Conservation (phyloP, 768 basidiomycete species). For the Megacollybia marginata region DNA sequence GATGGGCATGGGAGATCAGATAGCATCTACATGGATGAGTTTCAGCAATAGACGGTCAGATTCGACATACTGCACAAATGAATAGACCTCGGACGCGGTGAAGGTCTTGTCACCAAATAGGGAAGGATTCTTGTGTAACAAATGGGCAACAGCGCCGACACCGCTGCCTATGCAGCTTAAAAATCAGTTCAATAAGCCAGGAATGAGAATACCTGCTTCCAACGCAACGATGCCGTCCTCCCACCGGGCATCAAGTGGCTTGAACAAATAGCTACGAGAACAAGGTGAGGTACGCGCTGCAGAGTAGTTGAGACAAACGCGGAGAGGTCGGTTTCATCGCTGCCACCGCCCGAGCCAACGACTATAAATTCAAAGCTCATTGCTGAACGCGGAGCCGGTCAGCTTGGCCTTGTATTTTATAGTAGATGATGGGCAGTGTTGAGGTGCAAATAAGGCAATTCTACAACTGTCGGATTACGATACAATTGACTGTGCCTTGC, state of each 20-base stretch:
- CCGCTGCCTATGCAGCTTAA: conserved; percentile 64
- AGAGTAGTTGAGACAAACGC: conserved; percentile 44
- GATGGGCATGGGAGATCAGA: conserved; percentile 81
- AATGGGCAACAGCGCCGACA: conserved; percentile 62
- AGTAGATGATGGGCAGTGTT: conserved; percentile 1
- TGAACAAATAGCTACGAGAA: conserved; percentile 74
- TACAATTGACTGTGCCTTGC: background rate
- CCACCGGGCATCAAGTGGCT: conserved; percentile 61
- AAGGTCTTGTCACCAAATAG: conserved; percentile 37
- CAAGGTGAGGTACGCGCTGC: conserved; percentile 4
- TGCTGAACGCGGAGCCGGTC: conserved; percentile 6
- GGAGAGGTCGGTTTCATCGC: conserved; percentile 82
- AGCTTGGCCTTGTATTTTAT: conserved; percentile 10
- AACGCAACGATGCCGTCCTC: conserved; percentile 74
- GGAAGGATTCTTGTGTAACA: conserved; percentile 48
- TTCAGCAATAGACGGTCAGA: background rate
- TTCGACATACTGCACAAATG: conserved; percentile 37
- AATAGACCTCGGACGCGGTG: conserved; percentile 44
- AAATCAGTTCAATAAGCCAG: background rate
- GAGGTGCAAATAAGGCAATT: background rate
- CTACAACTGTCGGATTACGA: background rate
- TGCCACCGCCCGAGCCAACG: conserved; percentile 82
- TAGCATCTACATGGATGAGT: conserved; percentile 43
- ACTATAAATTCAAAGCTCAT: conserved; percentile 68
- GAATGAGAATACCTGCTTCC: conserved; percentile 67